phyloP scores from a whole-genome alignment of 371 early-diverging fungal species.

The Blastocladiella emersonii region DNA sequence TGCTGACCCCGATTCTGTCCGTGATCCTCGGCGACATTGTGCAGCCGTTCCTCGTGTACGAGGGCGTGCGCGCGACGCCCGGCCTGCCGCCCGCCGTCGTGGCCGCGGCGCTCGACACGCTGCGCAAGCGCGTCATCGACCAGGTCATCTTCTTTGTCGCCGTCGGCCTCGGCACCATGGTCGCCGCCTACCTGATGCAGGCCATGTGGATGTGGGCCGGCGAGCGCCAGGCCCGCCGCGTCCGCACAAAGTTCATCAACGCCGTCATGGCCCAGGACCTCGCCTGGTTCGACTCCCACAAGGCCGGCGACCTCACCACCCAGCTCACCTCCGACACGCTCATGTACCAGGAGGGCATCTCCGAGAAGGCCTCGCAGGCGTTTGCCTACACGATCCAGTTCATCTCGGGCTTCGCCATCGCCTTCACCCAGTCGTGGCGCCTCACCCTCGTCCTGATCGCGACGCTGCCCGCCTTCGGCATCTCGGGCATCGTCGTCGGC shows the following conservation, averaged over 20 bases:
- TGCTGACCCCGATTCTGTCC: slow-evolving; percentile 25
- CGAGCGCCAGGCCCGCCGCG: slow-evolving; percentile 32
- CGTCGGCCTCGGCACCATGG: slow-evolving; percentile 31
- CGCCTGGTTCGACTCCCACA: slow-evolving; percentile 68
- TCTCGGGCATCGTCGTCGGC: slow-evolving; percentile 49
- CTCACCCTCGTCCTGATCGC: slow-evolving; percentile 68
- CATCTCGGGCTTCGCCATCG: slow-evolving; percentile 48
- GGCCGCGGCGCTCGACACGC: neutral
- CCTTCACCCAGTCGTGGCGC: slow-evolving; percentile 16
- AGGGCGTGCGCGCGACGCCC: neutral
- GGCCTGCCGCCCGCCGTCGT: neutral
- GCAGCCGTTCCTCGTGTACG: slow-evolving; percentile 1
- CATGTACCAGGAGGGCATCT: slow-evolving; percentile 73
- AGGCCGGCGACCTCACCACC: slow-evolving; percentile 28
- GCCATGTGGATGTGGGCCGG: slow-evolving; percentile 32
- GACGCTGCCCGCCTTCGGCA: slow-evolving; percentile 54
- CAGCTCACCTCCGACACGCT: slow-evolving; percentile 54
- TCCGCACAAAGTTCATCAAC: slow-evolving; percentile 51
- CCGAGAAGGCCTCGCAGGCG: slow-evolving; percentile 66
- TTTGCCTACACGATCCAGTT: slow-evolving; percentile 55
- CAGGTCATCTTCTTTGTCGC: slow-evolving; percentile 12
- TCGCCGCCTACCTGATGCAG: slow-evolving; percentile 32
- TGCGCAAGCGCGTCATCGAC: neutral
- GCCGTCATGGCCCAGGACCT: slow-evolving; percentile 80
- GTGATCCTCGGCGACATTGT: slow-evolving; percentile 4